A percentile compares a stretch with the other conserved stretches of the same genome.
phyloP scores from a whole-genome alignment of 768 basidiomycete genomes.

The Leccinellum rugosiceps region DNA sequence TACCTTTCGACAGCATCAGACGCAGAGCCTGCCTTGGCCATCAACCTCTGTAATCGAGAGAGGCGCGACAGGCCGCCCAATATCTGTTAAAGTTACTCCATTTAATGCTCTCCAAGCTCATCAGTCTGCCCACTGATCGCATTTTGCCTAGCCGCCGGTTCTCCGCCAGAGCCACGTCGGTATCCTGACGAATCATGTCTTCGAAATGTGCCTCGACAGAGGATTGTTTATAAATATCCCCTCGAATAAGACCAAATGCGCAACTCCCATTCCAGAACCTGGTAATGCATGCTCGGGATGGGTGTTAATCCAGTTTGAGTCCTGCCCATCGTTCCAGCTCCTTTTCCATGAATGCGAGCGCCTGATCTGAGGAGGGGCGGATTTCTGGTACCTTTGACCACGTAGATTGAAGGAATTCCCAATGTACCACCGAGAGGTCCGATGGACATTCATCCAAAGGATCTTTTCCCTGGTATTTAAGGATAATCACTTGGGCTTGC shows the following conservation, averaged over 20 bases:
- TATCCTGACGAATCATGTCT: not conserved
- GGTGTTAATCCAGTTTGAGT: not conserved
- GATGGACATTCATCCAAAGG: slow-evolving; percentile 13
- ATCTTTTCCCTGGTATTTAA: slow-evolving; percentile 15
- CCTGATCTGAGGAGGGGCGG: slow-evolving; percentile 11
- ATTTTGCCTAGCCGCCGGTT: no score
- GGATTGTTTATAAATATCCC: not conserved
- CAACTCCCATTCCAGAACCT: not conserved
- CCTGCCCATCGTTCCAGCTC: not conserved
- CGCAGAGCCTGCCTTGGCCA: no score
- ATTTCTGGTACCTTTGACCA: slow-evolving; percentile 7
- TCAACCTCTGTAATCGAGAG: no score
- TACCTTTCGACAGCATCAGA: no score
- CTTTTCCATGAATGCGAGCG: slow-evolving; percentile 1
- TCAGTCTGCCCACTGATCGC: no score
- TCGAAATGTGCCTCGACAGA: not conserved
- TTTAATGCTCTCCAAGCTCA: no score
- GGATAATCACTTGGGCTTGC: slow-evolving; percentile 12
- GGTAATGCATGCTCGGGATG: not conserved
- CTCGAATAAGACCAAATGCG: not conserved
- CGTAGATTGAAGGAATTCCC: slow-evolving; percentile 10
- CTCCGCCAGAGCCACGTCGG: no score
- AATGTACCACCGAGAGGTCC: not conserved
- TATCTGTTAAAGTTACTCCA: no score
- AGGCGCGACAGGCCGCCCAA: no score